These are phyloP conservation scores for Diospyros lotus DNA, from an alignment of 148 eudicot species.

Conservation along the genomic window DNA sequence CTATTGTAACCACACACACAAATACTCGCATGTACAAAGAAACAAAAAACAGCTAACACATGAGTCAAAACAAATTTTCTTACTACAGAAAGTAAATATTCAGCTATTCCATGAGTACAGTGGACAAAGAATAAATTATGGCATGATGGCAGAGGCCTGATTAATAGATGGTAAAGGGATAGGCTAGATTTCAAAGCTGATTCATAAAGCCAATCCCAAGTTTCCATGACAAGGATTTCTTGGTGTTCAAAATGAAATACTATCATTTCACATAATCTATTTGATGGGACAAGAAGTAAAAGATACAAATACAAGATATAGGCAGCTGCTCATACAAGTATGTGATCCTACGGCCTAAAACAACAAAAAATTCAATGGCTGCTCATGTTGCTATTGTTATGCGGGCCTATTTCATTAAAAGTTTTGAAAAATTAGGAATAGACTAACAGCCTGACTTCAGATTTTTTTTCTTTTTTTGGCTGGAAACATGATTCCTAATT, in stretches of 20 bases:
- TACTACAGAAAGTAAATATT: neutral
- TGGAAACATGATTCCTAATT: neutral
- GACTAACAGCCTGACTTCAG: neutral
- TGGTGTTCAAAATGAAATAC: neutral
- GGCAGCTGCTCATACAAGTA: neutral
- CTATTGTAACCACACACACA: conserved; percentile 9
- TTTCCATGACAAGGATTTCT: neutral
- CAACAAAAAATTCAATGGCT: too few relatives aligned
- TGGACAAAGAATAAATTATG: neutral
- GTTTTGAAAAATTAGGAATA: neutral
- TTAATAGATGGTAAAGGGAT: neutral
- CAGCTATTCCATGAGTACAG: neutral
- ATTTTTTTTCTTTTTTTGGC: too few relatives aligned
- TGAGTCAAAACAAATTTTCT: neutral
- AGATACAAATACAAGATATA: neutral
- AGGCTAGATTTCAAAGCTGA: neutral
- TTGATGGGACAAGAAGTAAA: neutral
- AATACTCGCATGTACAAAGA: neutral
- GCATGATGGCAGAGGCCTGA: neutral
- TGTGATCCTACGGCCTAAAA: too few relatives aligned
- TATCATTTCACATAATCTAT: neutral
- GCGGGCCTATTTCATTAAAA: neutral
- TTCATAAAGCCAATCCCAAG: neutral
- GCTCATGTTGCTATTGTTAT: too few relatives aligned
- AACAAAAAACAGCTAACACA: neutral